phyloP scores from a whole-genome alignment of 805 yeast species.

The Suhomyces prunicola region DNA sequence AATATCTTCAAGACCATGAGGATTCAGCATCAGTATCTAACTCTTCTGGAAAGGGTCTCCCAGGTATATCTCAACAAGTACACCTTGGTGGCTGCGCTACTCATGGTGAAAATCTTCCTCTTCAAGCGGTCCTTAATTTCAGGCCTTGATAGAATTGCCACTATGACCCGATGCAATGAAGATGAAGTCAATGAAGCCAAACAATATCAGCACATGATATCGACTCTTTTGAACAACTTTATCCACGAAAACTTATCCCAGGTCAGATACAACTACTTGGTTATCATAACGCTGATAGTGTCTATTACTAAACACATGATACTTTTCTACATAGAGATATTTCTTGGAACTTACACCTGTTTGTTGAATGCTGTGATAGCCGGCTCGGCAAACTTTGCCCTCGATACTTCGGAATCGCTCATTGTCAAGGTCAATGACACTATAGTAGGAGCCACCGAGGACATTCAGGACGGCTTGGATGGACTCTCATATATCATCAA shows the following conservation, averaged over 20 bases:
- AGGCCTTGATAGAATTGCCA: constrained; percentile 39
- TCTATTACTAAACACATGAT: constrained; percentile 59
- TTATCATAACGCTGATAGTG: constrained; percentile 44
- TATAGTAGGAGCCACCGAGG: constrained; percentile 50
- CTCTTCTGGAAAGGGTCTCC: constrained; percentile 51
- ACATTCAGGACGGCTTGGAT: constrained; percentile 62
- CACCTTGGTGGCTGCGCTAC: constrained; percentile 52
- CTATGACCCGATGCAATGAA: constrained; percentile 27
- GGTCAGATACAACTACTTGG: constrained; percentile 45
- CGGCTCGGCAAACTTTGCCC: constrained; percentile 68
- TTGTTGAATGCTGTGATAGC: constrained; percentile 69
- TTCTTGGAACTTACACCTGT: constrained; percentile 86
- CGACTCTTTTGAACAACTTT: constrained; percentile 52
- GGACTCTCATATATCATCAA: constrained; percentile 60
- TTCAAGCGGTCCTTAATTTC: constrained; percentile 48
- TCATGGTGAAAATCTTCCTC: constrained; percentile 57
- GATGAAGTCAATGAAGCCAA: constrained; percentile 26
- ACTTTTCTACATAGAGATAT: constrained; percentile 64
- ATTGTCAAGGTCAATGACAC: constrained; percentile 60
- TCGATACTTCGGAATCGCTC: constrained; percentile 66
- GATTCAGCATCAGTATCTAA: constrained; percentile 33
- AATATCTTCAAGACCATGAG: not conserved
- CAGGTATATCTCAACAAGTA: constrained; percentile 68
- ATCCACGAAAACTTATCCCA: constrained; percentile 46
- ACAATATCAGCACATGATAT: constrained; percentile 56